Evolutionary conservation across 805 yeast genomes (phyloP).

Genomic region (Nakazawaea ambrosiae): DNA sequence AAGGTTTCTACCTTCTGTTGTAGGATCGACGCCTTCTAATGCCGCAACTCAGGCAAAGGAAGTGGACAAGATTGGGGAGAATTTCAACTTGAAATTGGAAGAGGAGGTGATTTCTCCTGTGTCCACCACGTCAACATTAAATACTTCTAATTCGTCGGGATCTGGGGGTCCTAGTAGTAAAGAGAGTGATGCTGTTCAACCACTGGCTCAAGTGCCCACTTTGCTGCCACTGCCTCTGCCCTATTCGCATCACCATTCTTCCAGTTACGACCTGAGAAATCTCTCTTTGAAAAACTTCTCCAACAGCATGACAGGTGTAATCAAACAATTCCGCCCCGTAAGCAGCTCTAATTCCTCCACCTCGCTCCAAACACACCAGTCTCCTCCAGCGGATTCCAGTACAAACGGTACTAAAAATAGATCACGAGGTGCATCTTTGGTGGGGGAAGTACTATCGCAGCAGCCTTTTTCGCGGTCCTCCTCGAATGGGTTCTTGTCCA

Average conservation of each 20-base stretch:
- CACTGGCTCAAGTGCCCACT: no score
- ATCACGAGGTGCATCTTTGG: conserved; percentile 7
- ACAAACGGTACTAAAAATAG: conserved; percentile 12
- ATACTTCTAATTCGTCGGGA: conserved; percentile 4
- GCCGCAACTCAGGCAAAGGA: conserved; percentile 14
- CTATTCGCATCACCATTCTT: no score
- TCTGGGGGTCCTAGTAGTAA: no score
- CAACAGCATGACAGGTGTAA: conserved; percentile 26
- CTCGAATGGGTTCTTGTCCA: conserved; percentile 15
- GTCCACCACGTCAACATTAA: conserved; percentile 5
- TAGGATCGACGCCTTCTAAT: conserved; percentile 9
- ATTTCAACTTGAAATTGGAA: conserved; percentile 11
- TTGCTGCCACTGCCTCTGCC: no score
- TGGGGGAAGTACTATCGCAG: conserved; percentile 5
- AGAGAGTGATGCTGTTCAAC: no score
- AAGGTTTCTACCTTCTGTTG: conserved; percentile 17
- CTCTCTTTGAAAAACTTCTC: conserved; percentile 21
- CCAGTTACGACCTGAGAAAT: conserved; percentile 8
- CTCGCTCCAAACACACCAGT: conserved; percentile 16
- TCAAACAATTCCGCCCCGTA: conserved; percentile 26
- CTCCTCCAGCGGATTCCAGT: conserved; percentile 11
- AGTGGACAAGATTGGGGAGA: conserved; percentile 24
- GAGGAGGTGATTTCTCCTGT: not conserved
- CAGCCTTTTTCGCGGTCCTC: not conserved
- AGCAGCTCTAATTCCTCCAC: conserved; percentile 26